Evolutionary conservation across 495 filamentous ascomycete species (phyloP).

Genomic region (Evernia prunastri): DNA sequence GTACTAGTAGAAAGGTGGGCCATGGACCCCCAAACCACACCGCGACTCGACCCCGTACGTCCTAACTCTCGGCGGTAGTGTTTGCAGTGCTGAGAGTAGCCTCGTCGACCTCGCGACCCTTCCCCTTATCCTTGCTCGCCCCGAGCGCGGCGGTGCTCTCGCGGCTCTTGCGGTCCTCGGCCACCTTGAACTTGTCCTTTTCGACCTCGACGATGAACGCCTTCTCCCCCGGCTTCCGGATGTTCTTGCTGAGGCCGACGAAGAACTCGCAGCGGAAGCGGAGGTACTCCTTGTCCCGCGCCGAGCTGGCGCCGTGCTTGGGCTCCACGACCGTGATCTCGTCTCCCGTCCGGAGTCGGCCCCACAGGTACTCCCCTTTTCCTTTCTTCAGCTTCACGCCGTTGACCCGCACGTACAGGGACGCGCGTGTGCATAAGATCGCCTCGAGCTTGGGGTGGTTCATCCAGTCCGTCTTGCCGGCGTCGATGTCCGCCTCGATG

Average conservation of each 20-base stretch:
- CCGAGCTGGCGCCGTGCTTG: conserved; percentile 39
- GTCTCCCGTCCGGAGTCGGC: conserved; percentile 18
- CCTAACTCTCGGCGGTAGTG: conserved; percentile 1
- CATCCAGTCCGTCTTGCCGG: conserved; percentile 53
- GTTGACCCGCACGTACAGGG: conserved; percentile 66
- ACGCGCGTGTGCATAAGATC: conserved; percentile 67
- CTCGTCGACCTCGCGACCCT: background rate
- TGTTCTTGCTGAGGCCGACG: conserved; percentile 43
- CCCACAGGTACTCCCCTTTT: conserved; percentile 15
- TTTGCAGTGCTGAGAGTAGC: background rate
- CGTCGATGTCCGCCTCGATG: conserved; percentile 48
- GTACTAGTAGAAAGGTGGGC: conserved; percentile 5
- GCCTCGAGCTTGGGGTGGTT: conserved; percentile 47
- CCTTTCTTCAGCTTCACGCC: conserved; percentile 33
- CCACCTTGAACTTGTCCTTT: conserved; percentile 23
- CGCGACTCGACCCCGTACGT: background rate
- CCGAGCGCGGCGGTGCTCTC: conserved; percentile 8
- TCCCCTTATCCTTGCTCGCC: conserved; percentile 4
- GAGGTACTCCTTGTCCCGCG: conserved; percentile 38
- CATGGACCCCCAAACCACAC: conserved; percentile 4
- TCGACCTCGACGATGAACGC: conserved; percentile 31
- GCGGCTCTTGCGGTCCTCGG: conserved; percentile 4
- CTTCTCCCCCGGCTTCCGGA: conserved; percentile 31
- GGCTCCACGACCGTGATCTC: conserved; percentile 30
- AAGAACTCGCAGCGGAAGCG: conserved; percentile 50